Percentiles rank a stretch among this genome's conserved stretches.
Conservation (phyloP, 768 basidiomycete genomes). For the Suillus placidus region DNA sequence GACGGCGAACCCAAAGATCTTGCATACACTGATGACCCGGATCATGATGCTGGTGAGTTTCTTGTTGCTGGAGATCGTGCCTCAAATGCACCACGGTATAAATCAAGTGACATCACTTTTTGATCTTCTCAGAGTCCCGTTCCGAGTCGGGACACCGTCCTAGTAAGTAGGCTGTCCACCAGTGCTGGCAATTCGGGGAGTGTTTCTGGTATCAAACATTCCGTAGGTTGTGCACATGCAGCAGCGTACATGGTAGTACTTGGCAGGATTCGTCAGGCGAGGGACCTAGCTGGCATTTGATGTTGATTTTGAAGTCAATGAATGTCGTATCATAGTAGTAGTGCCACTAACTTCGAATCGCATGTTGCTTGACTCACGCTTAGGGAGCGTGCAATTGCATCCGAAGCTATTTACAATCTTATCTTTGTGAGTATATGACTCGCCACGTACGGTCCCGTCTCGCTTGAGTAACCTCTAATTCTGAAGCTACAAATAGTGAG, state of each 20-base stretch:
- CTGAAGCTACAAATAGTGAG: background rate
- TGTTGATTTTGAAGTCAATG: background rate
- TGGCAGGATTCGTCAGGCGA: background rate
- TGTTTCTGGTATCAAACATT: background rate
- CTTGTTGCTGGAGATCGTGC: background rate
- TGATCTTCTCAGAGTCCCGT: background rate
- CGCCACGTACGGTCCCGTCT: background rate
- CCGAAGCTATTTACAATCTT: background rate
- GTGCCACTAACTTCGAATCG: too few relatives aligned
- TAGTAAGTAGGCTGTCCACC: background rate
- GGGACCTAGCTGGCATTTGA: background rate
- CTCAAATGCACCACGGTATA: background rate
- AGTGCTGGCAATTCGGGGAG: background rate
- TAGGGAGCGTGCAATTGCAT: background rate
- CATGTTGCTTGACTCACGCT: background rate
- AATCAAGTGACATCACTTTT: background rate
- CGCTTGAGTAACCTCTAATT: background rate
- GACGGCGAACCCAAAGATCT: background rate
- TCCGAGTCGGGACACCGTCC: background rate
- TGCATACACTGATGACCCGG: background rate
- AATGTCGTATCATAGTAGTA: too few relatives aligned
- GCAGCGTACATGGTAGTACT: background rate
- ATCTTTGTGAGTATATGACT: background rate
- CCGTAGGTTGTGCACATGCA: background rate
- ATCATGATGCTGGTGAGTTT: background rate